phyloP scores from a whole-genome alignment of 2,329 filamentous ascomycete genomes.

The Trichophyton mentagrophytes region DNA sequence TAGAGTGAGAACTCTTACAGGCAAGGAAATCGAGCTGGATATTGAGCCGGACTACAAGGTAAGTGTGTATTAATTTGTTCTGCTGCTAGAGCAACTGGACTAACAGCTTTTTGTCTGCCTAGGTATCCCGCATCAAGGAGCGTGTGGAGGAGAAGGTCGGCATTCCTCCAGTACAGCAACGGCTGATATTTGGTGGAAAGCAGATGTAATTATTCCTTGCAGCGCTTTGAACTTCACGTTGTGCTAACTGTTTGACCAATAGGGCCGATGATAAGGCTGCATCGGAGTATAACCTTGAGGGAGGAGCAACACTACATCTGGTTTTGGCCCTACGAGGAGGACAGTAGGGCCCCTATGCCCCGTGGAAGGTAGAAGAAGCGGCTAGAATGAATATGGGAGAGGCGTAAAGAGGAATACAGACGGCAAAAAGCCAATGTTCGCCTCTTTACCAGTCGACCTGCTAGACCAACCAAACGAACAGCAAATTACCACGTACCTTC shows the following conservation, averaged over 20 bases:
- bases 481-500: background rate
- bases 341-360: background rate
- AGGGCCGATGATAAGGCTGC: slow-evolving; percentile 96
- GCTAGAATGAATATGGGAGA: background rate
- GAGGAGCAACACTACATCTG: slow-evolving; percentile 85
- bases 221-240: background rate
- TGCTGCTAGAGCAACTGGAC: background rate
- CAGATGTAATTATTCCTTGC: slow-evolving; percentile 58
- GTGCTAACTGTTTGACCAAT: slow-evolving; percentile 2
- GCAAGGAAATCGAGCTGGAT: slow-evolving; percentile 97
- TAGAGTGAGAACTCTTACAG: slow-evolving; percentile 93
- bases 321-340: slow-evolving; percentile 89
- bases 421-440: background rate
- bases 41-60: slow-evolving; percentile 93
- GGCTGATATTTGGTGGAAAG: slow-evolving; percentile 91
- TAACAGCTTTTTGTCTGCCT: slow-evolving; percentile 5
- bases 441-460: background rate
- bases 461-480: background rate
- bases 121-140: slow-evolving; percentile 96
- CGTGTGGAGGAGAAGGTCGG: slow-evolving; percentile 98
- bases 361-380: background rate
- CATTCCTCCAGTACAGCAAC: slow-evolving; percentile 91
- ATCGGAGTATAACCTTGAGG: slow-evolving; percentile 76
- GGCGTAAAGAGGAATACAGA: background rate
- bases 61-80: slow-evolving; percentile 2